phyloP scores from a whole-genome alignment of 371 early-diverging fungal genomes.

The Apophysomyces elegans region DNA sequence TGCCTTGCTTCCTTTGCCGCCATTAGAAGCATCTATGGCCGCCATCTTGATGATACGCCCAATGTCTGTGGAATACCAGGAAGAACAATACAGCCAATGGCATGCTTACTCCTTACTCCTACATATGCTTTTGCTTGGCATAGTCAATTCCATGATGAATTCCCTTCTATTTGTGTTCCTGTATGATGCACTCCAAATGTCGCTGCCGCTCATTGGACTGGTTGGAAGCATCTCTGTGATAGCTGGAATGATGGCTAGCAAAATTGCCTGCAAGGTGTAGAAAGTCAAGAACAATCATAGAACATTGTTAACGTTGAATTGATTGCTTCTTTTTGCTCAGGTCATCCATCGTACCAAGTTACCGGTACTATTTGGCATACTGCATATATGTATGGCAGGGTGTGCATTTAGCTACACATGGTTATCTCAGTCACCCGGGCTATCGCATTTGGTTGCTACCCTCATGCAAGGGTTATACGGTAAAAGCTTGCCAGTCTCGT shows the following conservation, averaged over 20 bases:
- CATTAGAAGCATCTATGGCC: constrained; percentile 25
- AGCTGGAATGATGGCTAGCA: constrained; percentile 15
- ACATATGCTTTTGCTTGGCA: constrained; percentile 15
- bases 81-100: constrained; percentile 2
- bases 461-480: constrained; percentile 34
- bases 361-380: constrained; percentile 13
- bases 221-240: constrained; percentile 15
- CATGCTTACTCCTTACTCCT: constrained; percentile 14
- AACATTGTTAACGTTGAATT: too few relatives aligned
- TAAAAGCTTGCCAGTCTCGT: constrained; percentile 16
- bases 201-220: constrained; percentile 28
- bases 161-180: constrained; percentile 21
- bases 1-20: constrained; percentile 23
- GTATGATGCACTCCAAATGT: constrained; percentile 21
- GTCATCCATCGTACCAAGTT: constrained; percentile 14
- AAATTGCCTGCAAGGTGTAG: constrained; percentile 11
- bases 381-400: constrained; percentile 23
- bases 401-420: constrained; percentile 32
- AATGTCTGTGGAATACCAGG: constrained; percentile 3
- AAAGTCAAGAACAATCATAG: background rate
- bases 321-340: constrained; percentile 5
- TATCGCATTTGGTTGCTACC: constrained; percentile 17
- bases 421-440: constrained; percentile 21
- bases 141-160: constrained; percentile 23
- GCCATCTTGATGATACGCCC: constrained; percentile 13